Evolutionary conservation across 176 grass and related monocot species (phyloP).

Genomic region (Alloteropsis semialata): DNA sequence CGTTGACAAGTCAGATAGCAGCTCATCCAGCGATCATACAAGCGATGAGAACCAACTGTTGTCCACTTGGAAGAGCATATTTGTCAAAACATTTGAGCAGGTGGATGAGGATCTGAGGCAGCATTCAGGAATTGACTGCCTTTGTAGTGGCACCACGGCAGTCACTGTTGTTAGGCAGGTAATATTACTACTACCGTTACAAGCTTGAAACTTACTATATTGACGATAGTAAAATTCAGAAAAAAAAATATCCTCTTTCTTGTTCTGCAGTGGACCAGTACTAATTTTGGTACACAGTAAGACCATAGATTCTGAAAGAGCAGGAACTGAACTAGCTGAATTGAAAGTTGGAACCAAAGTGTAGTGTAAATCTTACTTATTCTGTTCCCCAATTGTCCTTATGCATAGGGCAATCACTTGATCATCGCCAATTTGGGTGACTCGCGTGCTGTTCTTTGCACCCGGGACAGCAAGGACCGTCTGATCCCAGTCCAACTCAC

Average conservation of each 20-base stretch:
- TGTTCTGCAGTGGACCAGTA: too few species aligned
- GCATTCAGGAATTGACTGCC: slow-evolving; percentile 61
- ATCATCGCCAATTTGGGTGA: slow-evolving; percentile 82
- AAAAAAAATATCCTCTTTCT: neutral
- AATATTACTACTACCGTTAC: neutral
- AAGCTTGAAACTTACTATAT: neutral
- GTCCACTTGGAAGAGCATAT: slow-evolving; percentile 47
- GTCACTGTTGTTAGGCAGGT: slow-evolving; percentile 70
- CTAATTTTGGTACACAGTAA: too few species aligned
- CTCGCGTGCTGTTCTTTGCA: slow-evolving; percentile 69
- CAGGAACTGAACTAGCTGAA: neutral
- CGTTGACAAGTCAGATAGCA: slow-evolving; percentile 30
- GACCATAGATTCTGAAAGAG: too few species aligned
- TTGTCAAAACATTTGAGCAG: slow-evolving; percentile 63
- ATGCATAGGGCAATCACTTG: slow-evolving; percentile 61
- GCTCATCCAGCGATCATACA: slow-evolving; percentile 8
- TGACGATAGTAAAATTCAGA: too few species aligned
- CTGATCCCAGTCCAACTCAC: slow-evolving; percentile 64
- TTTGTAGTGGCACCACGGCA: slow-evolving; percentile 86
- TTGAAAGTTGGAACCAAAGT: too few species aligned
- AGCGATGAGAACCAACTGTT: slow-evolving; percentile 29
- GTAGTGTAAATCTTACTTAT: neutral
- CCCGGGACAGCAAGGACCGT: slow-evolving; percentile 44
- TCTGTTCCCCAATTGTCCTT: neutral
- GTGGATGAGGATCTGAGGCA: slow-evolving; percentile 64